Percentiles rank a stretch among this genome's conserved stretches.
phyloP scores from a whole-genome alignment of 2,329 filamentous ascomycete genomes.

The Exophiala mesophila region DNA sequence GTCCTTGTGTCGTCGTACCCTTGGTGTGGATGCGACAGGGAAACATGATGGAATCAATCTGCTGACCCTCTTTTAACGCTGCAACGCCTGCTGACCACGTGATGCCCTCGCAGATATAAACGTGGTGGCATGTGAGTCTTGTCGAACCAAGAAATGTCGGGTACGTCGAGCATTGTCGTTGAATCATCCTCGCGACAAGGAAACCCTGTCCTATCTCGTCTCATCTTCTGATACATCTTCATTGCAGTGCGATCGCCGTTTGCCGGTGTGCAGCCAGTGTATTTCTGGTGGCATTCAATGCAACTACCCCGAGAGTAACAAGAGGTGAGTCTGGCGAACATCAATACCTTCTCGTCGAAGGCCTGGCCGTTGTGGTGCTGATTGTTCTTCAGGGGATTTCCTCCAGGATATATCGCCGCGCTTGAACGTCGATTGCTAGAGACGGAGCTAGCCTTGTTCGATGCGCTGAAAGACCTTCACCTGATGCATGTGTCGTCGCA shows the following conservation, averaged over 20 bases:
- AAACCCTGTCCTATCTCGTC: too few relatives aligned
- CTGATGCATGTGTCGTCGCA: neutral
- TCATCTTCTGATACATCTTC: neutral
- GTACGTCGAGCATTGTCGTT: conserved; percentile 5
- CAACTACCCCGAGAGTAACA: conserved; percentile 28
- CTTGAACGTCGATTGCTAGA: conserved; percentile 36
- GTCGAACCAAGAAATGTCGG: conserved; percentile 24
- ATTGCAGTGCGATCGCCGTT: conserved; percentile 15
- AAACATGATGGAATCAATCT: too few relatives aligned
- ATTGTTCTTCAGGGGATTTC: conserved; percentile 26
- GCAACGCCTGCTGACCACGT: neutral
- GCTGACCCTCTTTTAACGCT: too few relatives aligned
- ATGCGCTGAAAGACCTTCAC: conserved; percentile 17
- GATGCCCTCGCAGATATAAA: neutral
- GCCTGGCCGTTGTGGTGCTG: conserved; percentile 5
- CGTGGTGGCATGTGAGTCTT: conserved; percentile 8
- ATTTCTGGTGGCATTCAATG: conserved; percentile 20
- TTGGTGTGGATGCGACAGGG: too few relatives aligned
- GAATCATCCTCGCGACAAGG: too few relatives aligned
- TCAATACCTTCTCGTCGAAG: too few relatives aligned
- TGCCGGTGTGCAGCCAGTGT: conserved; percentile 19
- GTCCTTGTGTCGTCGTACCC: too few relatives aligned
- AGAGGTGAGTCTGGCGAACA: conserved; percentile 22
- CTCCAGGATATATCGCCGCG: conserved; percentile 37
- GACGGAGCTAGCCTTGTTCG: conserved; percentile 30